A percentile compares a stretch with the other conserved stretches of the same genome.
These are phyloP conservation scores for Microbotryum intermedium DNA, from an alignment of 1,284 basidiomycete species.

Conservation along the genomic window DNA sequence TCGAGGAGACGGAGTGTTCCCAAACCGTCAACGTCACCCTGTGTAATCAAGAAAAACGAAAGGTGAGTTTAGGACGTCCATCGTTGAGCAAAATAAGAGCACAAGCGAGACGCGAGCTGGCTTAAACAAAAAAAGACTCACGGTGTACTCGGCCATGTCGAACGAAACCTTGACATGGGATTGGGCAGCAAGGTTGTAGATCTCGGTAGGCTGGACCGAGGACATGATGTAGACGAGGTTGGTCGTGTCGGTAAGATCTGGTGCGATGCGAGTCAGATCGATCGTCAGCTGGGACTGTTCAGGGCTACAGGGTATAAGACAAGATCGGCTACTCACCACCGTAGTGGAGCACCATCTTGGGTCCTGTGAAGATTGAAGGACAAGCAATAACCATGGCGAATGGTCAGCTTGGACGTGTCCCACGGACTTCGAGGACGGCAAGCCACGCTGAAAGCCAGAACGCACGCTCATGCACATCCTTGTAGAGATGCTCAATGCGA, in stretches of 20 bases:
- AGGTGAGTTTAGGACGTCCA: too few relatives aligned
- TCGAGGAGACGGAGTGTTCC: slow-evolving; percentile 85
- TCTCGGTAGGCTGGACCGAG: slow-evolving; percentile 75
- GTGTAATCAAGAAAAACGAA: neutral
- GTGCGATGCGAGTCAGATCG: too few relatives aligned
- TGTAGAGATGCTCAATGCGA: slow-evolving; percentile 78
- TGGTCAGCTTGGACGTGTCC: too few relatives aligned
- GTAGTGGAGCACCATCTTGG: slow-evolving; percentile 77
- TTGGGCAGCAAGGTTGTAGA: slow-evolving; percentile 93
- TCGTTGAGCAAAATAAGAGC: too few relatives aligned
- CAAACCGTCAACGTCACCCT: slow-evolving; percentile 78
- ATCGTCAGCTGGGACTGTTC: too few relatives aligned
- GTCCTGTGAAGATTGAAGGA: slow-evolving; percentile 8
- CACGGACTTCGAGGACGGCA: too few relatives aligned
- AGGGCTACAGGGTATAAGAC: too few relatives aligned
- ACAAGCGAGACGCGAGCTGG: too few relatives aligned
- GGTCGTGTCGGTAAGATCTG: slow-evolving; percentile 67
- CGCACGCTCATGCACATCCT: slow-evolving; percentile 62
- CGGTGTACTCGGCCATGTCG: slow-evolving; percentile 91
- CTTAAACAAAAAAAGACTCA: slow-evolving; percentile 8
- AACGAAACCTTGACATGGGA: slow-evolving; percentile 95
- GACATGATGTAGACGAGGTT: slow-evolving; percentile 90
- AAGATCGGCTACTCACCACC: slow-evolving; percentile 45
- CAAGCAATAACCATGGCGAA: too few relatives aligned
- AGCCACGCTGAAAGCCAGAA: neutral